These are phyloP conservation scores for Aspergillus nanangensis DNA, from an alignment of 495 filamentous ascomycete genomes.

Conservation along the genomic window DNA sequence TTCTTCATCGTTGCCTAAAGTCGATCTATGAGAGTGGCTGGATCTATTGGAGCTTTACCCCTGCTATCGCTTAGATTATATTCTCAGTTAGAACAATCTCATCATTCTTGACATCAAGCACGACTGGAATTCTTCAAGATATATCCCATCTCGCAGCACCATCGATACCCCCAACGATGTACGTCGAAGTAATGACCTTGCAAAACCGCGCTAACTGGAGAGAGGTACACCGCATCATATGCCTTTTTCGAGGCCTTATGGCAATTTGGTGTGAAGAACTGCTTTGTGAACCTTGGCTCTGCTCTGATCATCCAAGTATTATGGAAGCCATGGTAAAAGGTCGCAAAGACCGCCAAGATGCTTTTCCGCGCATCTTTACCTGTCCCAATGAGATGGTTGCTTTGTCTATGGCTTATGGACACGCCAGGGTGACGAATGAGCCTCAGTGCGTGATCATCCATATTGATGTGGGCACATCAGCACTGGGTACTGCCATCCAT, in stretches of 20 bases:
- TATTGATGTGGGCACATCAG: constrained; percentile 89
- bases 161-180: too few relatives aligned
- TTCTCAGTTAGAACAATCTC: too few relatives aligned
- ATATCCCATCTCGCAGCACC: too few relatives aligned
- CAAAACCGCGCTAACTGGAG: too few relatives aligned
- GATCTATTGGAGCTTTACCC: too few relatives aligned
- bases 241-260: neutral
- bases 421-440: constrained; percentile 72
- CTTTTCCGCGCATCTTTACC: constrained; percentile 79
- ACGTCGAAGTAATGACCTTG: too few relatives aligned
- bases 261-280: constrained; percentile 58
- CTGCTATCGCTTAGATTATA: too few relatives aligned
- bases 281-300: constrained; percentile 85
- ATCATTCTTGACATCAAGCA: too few relatives aligned
- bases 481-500: constrained; percentile 80
- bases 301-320: constrained; percentile 82
- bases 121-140: too few relatives aligned
- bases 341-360: constrained; percentile 59
- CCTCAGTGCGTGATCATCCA: constrained; percentile 88
- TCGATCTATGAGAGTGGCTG: too few relatives aligned
- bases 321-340: constrained; percentile 74
- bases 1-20: too few relatives aligned
- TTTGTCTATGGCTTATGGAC: constrained; percentile 88
- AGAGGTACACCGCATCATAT: neutral
- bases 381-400: constrained; percentile 90